phyloP scores from a whole-genome alignment of 2,329 filamentous ascomycete species.

The Pseudophaeomoniella oleicola region DNA sequence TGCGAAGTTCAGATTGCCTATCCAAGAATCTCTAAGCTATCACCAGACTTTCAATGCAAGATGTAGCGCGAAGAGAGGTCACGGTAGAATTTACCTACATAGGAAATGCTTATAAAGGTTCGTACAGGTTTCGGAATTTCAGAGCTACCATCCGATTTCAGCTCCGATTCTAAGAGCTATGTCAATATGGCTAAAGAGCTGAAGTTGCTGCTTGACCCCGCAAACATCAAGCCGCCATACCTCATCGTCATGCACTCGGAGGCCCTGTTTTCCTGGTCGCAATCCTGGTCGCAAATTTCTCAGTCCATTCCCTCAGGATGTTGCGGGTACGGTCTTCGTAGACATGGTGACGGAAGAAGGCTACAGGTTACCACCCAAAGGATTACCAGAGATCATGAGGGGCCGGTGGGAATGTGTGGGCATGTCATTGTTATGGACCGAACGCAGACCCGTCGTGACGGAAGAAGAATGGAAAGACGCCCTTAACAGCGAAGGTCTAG shows the following conservation, averaged over 20 bases:
- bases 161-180: slow-evolving; percentile 1
- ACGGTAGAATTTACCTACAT: too few species aligned
- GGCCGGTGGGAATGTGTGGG: background rate
- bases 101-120: too few species aligned
- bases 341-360: slow-evolving; percentile 6
- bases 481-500: slow-evolving; percentile 7
- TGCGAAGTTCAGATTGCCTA: too few species aligned
- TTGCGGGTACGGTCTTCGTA: slow-evolving; percentile 10
- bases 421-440: background rate
- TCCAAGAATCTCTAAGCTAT: too few species aligned
- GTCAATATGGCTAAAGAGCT: slow-evolving; percentile 8
- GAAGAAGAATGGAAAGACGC: slow-evolving; percentile 3
- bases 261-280: too few species aligned
- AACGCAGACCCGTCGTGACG: background rate
- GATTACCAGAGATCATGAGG: background rate
- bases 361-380: slow-evolving; percentile 3
- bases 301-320: slow-evolving; percentile 1
- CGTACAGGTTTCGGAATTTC: slow-evolving; percentile 7
- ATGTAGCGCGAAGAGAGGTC: too few species aligned
- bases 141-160: slow-evolving; percentile 4
- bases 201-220: slow-evolving; percentile 3
- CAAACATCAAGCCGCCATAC: slow-evolving; percentile 6
- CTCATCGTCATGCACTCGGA: slow-evolving; percentile 9
- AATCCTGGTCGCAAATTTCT: slow-evolving; percentile 8
- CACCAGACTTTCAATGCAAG: too few species aligned